Base-by-base conservation (phyloP, 2,329 filamentous ascomycete species). In the Fusarium goolgardi region DNA sequence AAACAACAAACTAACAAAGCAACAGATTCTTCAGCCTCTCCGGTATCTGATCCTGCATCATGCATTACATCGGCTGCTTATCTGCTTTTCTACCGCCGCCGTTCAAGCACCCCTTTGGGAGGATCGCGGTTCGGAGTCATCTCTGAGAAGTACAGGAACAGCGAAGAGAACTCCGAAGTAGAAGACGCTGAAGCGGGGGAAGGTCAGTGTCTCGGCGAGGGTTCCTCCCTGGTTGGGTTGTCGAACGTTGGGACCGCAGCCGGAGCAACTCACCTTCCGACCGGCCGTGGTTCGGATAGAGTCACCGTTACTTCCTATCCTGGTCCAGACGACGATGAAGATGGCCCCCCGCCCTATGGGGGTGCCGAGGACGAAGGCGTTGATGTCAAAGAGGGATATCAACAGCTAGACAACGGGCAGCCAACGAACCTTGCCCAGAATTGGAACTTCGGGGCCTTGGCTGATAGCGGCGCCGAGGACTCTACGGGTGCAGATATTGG, bases 11-110 rank as follows among this genome's bases (percentile, higher is more conserved):
- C 82, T 89, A 77, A 90, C 71, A 16, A 21, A 20, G 37, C 18
- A 18, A 44, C 73, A 97, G 94, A 97, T 79, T 91, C 92, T 10
- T 88, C 86, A 15, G 92, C 94, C 20, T 86, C 84, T 34, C 85
- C 84, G 70, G 83, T 86, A 9, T 84, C 82, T 29, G 86, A 92
- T 62, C 83, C 88, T 0, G 79, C 85, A 34, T 83, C 82, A 29
- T 87, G 93, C 11, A 87, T 97, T 7, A 91, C 92, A 6, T 81
- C 87, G 18, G 90, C 91, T 21, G 96, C 96, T 0, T 99, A 99
- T 79, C 86, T 99, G 13, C 85, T 99, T 34, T 99, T 99, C 83
- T 99, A 99, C 81, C 92, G 96, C 40, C 91, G 96, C 59, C 91
- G 93, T 67, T 93, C 93, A 7, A 84, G 86, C 10, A 80, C 80